phyloP scores from a whole-genome alignment of 352 stramenopile genomes.

The Phytophthora pisi region DNA sequence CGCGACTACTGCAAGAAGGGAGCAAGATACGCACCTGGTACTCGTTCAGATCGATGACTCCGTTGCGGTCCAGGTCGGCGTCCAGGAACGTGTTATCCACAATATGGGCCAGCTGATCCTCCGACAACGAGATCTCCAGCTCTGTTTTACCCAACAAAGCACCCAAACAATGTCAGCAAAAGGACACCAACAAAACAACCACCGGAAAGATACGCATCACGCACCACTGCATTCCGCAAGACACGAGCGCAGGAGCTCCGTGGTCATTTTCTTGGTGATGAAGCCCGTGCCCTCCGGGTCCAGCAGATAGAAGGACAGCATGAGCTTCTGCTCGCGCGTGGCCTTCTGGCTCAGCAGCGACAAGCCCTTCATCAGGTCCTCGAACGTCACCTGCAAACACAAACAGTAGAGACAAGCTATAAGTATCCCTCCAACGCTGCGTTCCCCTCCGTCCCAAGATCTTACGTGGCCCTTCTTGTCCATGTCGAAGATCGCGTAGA shows the following conservation, averaged over 20 bases:
- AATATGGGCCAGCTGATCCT: constrained; percentile 78
- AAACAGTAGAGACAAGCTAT: not conserved
- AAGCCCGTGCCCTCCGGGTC: constrained; percentile 80
- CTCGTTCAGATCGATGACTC: constrained; percentile 80
- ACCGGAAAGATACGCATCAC: constrained; percentile 6
- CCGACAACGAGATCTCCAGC: constrained; percentile 79
- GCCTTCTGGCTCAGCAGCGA: constrained; percentile 87
- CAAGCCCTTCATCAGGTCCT: constrained; percentile 81
- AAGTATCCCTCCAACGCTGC: not conserved
- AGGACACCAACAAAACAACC: not conserved
- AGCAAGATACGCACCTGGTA: constrained; percentile 57
- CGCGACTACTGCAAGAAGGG: not conserved
- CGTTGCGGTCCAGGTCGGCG: constrained; percentile 78
- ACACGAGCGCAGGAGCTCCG: constrained; percentile 81
- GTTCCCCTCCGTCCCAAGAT: not conserved
- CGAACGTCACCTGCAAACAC: constrained; percentile 70
- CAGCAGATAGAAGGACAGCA: constrained; percentile 86
- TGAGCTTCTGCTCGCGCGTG: constrained; percentile 85
- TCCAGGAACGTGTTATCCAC: constrained; percentile 87
- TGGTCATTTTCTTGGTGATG: constrained; percentile 87
- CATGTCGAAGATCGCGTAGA: constrained; percentile 90
- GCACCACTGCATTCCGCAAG: constrained; percentile 84
- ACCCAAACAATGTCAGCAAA: constrained; percentile 6
- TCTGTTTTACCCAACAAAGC: constrained; percentile 39
- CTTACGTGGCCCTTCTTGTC: constrained; percentile 68